Percentiles rank a stretch among this genome's conserved stretches.
Conservation (phyloP, 345 rosid genomes). For the Reutealis trisperma region DNA sequence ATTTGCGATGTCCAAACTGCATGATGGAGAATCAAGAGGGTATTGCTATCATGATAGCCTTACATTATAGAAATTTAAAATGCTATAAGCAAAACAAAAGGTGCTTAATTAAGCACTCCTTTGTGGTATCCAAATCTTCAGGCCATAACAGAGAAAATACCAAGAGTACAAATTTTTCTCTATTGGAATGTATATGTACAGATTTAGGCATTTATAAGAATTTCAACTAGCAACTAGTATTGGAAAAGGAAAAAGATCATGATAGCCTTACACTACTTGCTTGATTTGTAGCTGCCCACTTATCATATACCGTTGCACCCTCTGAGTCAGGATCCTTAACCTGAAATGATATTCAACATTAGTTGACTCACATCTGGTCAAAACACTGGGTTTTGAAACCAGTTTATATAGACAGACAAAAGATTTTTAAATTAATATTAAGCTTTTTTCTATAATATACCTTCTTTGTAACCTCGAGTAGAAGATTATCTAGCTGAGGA, state of each 20-base stretch:
- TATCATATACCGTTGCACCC: slow-evolving; percentile 59
- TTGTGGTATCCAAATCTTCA: background rate
- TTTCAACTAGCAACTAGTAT: slow-evolving; percentile 1
- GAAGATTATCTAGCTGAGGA: slow-evolving; percentile 83
- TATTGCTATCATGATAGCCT: background rate
- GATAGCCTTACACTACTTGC: slow-evolving; percentile 41
- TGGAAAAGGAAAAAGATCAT: background rate
- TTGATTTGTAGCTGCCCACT: slow-evolving; percentile 53
- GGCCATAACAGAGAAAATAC: background rate
- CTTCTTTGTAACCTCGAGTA: slow-evolving; percentile 68
- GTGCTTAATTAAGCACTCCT: no score
- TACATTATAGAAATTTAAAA: no score
- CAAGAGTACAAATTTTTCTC: background rate
- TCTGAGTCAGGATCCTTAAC: slow-evolving; percentile 74
- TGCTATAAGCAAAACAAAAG: no score
- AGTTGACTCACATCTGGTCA: background rate
- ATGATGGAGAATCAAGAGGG: background rate
- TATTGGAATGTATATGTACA: background rate
- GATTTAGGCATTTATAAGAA: background rate
- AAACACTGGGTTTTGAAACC: background rate
- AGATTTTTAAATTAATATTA: slow-evolving; percentile 2
- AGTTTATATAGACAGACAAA: background rate
- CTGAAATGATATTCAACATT: slow-evolving; percentile 33
- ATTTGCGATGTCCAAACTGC: background rate
- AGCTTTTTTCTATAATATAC: slow-evolving; percentile 31